These are phyloP conservation scores for Colletotrichum sublineola DNA, from an alignment of 2,329 filamentous ascomycete genomes.

Conservation along the genomic window DNA sequence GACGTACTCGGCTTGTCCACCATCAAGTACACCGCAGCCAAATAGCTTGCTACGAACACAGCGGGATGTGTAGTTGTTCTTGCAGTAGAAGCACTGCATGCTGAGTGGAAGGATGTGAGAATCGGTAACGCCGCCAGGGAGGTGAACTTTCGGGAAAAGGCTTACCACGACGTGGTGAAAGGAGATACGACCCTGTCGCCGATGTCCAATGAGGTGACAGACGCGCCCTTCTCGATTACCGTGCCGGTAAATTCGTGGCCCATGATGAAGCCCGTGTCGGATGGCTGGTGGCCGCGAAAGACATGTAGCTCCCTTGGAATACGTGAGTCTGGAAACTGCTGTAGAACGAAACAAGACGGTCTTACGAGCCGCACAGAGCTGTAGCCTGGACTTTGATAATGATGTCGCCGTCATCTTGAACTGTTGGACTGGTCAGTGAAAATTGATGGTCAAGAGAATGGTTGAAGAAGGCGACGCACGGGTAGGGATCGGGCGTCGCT, in stretches of 20 bases:
- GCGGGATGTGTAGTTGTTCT: constrained; percentile 79
- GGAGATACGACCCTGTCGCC: constrained; percentile 87
- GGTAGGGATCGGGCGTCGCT: constrained; percentile 83
- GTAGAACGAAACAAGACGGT: constrained; percentile 41
- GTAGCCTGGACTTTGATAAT: constrained; percentile 87
- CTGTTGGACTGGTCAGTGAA: constrained; percentile 49
- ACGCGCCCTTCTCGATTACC: constrained; percentile 75
- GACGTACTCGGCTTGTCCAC: constrained; percentile 86
- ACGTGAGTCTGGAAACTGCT: constrained; percentile 19
- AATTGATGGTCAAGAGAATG: neutral
- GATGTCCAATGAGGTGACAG: constrained; percentile 76
- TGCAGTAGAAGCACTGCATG: constrained; percentile 87
- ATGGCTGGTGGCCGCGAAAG: constrained; percentile 84
- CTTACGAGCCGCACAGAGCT: constrained; percentile 88
- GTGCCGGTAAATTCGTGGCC: constrained; percentile 90
- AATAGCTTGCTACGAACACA: constrained; percentile 80
- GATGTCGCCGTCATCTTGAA: constrained; percentile 79
- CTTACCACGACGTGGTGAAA: constrained; percentile 84
- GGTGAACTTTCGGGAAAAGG: constrained; percentile 29
- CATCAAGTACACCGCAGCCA: constrained; percentile 77
- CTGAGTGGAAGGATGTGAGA: constrained; percentile 51
- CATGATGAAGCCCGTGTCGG: constrained; percentile 74
- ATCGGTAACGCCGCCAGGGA: neutral
- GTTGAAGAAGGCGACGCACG: constrained; percentile 52
- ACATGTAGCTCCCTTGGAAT: constrained; percentile 81